phyloP scores from a whole-genome alignment of 225 moss, liverwort and hornwort species.

The Physcomitrellopsis africana region DNA sequence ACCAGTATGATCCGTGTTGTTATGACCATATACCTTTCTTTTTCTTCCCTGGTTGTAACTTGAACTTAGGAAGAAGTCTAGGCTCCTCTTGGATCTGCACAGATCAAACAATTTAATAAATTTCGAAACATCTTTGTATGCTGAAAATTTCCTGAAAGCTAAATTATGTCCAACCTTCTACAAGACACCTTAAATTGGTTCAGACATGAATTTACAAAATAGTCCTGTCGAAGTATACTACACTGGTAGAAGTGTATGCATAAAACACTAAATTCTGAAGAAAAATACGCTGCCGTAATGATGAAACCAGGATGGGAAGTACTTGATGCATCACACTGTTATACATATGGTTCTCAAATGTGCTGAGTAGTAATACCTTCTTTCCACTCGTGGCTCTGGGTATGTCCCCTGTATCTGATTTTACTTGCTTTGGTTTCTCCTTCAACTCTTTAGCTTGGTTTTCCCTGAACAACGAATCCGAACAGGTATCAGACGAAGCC shows the following conservation, averaged over 20 bases:
- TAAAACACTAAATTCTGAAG: background rate
- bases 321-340: background rate
- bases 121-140: background rate
- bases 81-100: slow-evolving; percentile 47
- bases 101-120: slow-evolving; percentile 1
- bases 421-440: slow-evolving; percentile 85
- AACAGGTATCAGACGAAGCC: slow-evolving; percentile 20
- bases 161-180: background rate
- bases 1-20: slow-evolving; percentile 16
- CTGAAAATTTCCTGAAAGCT: background rate
- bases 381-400: slow-evolving; percentile 60
- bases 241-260: background rate
- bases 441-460: slow-evolving; percentile 87
- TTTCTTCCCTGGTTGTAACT: slow-evolving; percentile 51
- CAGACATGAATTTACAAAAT: too few relatives aligned
- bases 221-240: background rate
- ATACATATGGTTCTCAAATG: background rate
- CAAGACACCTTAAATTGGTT: background rate
- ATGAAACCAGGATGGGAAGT: background rate
- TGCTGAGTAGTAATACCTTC: slow-evolving; percentile 54
- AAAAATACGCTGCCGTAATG: slow-evolving; percentile 2
- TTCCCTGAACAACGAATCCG: slow-evolving; percentile 32
- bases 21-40: slow-evolving; percentile 61
- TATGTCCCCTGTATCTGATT: slow-evolving; percentile 72
- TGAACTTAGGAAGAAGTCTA: slow-evolving; percentile 38